A percentile compares a stretch with the other conserved stretches of the same genome.
Conservation (phyloP, 2,329 filamentous ascomycete species). For the Ilyonectria destructans region DNA sequence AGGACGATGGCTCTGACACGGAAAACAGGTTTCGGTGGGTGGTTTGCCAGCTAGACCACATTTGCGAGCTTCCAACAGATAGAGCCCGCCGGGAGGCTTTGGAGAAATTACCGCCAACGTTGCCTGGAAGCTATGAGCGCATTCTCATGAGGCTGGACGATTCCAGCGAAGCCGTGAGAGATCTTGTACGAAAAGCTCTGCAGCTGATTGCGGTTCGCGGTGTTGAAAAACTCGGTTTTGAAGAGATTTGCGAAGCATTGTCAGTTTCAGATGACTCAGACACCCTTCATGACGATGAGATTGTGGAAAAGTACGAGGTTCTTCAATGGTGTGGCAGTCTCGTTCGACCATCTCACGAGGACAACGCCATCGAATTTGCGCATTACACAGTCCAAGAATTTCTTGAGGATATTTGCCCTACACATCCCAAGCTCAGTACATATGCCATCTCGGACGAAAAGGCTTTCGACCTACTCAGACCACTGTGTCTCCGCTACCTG, state of each 20-base stretch:
- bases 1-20: background rate
- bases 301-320: slow-evolving; percentile 7
- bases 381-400: slow-evolving; percentile 14
- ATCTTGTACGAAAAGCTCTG: background rate
- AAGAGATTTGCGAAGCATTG: slow-evolving; percentile 22
- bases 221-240: background rate
- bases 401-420: background rate
- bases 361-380: background rate
- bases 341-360: background rate
- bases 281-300: background rate
- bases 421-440: background rate
- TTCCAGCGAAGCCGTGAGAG: background rate
- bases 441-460: background rate
- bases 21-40: slow-evolving; percentile 33
- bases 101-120: slow-evolving; percentile 15
- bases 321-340: slow-evolving; percentile 26
- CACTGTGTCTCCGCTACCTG: background rate
- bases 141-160: slow-evolving; percentile 4
- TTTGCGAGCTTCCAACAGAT: slow-evolving; percentile 24
- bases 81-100: slow-evolving; percentile 8
- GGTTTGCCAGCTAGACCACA: slow-evolving; percentile 27
- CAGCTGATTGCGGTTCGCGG: background rate
- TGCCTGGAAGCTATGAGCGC: slow-evolving; percentile 23
- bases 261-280: background rate
- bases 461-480: background rate